These are phyloP conservation scores for Pythium apleroticum DNA, from an alignment of 352 stramenopile genomes.

Conservation along the genomic window DNA sequence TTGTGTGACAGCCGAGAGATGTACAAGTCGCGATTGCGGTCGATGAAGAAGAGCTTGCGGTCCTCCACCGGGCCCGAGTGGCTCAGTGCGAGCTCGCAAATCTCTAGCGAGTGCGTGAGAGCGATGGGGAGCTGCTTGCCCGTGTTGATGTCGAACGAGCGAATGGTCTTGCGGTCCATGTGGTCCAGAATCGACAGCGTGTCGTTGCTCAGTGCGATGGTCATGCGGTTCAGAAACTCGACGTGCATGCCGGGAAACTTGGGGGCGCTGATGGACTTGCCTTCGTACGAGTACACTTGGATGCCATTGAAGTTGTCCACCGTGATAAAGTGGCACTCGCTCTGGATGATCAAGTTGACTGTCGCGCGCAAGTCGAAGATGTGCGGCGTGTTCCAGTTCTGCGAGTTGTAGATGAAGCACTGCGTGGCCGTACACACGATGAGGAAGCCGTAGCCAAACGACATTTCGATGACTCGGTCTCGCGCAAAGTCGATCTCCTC, in stretches of 20 bases:
- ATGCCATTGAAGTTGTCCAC: constrained; percentile 89
- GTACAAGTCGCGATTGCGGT: constrained; percentile 87
- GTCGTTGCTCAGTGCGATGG: constrained; percentile 87
- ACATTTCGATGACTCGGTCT: constrained; percentile 92
- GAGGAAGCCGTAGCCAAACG: constrained; percentile 89
- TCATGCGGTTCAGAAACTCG: constrained; percentile 85
- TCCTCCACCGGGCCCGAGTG: constrained; percentile 74
- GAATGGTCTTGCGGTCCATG: constrained; percentile 87
- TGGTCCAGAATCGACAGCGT: constrained; percentile 89
- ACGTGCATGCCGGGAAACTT: constrained; percentile 87
- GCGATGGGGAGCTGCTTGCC: constrained; percentile 71
- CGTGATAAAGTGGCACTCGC: constrained; percentile 87
- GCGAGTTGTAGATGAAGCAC: constrained; percentile 91
- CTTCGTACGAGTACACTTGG: constrained; percentile 93
- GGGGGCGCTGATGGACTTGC: constrained; percentile 81
- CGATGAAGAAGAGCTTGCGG: constrained; percentile 87
- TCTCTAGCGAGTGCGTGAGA: constrained; percentile 71
- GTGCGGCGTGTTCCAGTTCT: constrained; percentile 93
- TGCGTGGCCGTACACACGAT: constrained; percentile 92
- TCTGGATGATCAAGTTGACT: constrained; percentile 87
- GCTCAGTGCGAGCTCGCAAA: constrained; percentile 82
- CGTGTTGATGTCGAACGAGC: constrained; percentile 87
- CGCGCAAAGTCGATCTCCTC: constrained; percentile 92
- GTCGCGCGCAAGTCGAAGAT: constrained; percentile 91
- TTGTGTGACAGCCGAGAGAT: constrained; percentile 62